Evolutionary conservation across 1,284 basidiomycete species (phyloP).

Genomic region (Heimioporus retisporus): DNA sequence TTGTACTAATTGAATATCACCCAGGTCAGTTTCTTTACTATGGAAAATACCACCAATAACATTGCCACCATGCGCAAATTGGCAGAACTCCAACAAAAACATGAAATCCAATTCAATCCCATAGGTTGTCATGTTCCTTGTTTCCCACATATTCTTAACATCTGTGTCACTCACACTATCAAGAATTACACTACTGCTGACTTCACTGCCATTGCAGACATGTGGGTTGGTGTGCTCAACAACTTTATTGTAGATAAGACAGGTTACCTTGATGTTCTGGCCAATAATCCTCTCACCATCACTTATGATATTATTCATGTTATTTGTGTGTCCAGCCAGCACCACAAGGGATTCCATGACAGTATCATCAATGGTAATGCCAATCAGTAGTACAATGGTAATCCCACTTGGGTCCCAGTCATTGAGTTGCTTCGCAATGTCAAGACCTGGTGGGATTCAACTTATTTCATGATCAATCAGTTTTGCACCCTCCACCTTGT

Average conservation of each 20-base stretch:
- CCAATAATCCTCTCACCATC: background rate
- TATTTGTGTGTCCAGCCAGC: background rate
- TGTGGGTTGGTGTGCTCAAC: background rate
- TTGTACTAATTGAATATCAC: no score
- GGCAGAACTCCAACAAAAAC: background rate
- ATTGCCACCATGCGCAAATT: background rate
- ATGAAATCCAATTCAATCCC: background rate
- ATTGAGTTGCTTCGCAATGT: background rate
- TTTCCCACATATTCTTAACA: conserved; percentile 12
- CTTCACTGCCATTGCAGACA: background rate
- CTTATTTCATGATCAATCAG: background rate
- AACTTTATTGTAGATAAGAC: background rate
- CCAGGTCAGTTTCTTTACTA: no score
- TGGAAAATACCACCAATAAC: no score
- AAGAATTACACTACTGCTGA: background rate
- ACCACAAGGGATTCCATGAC: background rate
- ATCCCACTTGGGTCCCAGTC: background rate
- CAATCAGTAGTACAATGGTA: no score
- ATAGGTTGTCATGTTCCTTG: background rate
- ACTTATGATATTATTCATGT: background rate
- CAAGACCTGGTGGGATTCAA: conserved; percentile 1
- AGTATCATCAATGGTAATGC: no score
- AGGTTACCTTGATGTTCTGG: background rate
- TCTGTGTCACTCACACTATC: conserved; percentile 6
- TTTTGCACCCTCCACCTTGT: background rate